Conservation (phyloP, 1,284 basidiomycete species). For the Golubevia sp. region DNA sequence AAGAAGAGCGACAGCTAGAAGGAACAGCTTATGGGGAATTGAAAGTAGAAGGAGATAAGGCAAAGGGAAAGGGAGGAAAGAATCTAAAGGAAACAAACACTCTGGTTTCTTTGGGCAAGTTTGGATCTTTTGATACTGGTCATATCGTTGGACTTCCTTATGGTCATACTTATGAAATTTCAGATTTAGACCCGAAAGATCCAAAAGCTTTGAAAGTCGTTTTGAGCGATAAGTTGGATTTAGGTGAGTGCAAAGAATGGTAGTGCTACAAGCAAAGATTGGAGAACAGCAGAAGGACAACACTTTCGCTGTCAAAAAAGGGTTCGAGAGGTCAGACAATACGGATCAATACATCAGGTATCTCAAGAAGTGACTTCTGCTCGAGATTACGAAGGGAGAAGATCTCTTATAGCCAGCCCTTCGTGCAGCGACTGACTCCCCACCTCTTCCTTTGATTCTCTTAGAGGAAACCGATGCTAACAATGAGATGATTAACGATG, state of each 20-base stretch:
- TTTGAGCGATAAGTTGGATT: conserved; percentile 2
- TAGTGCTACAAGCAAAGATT: conserved; percentile 3
- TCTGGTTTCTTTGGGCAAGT: conserved; percentile 48
- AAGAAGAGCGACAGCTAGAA: no score
- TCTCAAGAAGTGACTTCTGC: no score
- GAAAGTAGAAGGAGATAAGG: no score
- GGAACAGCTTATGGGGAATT: no score
- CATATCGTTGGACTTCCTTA: conserved; percentile 57
- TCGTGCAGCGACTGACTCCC: no score
- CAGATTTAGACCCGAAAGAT: conserved; percentile 1
- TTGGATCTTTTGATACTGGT: conserved; percentile 48
- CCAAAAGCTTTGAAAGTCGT: conserved; percentile 7
- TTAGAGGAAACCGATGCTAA: conserved; percentile 47
- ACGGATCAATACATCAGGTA: no score
- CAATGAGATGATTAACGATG: conserved; percentile 58
- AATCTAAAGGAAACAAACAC: conserved; percentile 35
- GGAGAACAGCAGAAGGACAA: background rate
- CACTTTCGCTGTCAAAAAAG: conserved; percentile 1
- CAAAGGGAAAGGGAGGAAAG: no score
- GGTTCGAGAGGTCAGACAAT: no score
- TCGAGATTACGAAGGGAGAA: conserved; percentile 33
- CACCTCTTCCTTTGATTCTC: background rate
- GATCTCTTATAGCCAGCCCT: conserved; percentile 22
- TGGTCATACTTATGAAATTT: conserved; percentile 55
- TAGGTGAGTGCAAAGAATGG: conserved; percentile 4